A percentile compares a stretch with the other conserved stretches of the same genome.
phyloP scores from a whole-genome alignment of 176 grass and related monocot species.

The Carex pumila region DNA sequence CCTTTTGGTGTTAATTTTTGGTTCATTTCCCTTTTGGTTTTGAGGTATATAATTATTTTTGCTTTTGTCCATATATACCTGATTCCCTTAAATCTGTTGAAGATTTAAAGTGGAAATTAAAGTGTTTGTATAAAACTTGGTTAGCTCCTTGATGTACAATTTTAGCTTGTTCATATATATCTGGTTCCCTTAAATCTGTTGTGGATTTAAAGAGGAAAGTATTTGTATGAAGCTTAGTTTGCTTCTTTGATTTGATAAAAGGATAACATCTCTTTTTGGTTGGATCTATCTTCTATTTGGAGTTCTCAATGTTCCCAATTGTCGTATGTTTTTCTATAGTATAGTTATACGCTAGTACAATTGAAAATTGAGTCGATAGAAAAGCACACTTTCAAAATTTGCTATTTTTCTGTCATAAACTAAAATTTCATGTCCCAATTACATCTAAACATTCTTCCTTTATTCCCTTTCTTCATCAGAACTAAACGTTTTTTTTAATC shows the following conservation, averaged over 20 bases:
- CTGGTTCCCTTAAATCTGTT: background rate
- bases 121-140: background rate
- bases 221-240: background rate
- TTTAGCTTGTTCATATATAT: background rate
- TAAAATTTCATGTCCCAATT: too few species aligned
- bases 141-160: background rate
- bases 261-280: background rate
- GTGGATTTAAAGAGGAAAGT: conserved; percentile 10
- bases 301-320: background rate
- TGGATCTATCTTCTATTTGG: background rate
- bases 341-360: background rate
- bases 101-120: background rate
- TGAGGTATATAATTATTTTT: background rate
- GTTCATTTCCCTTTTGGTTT: background rate
- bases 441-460: too few species aligned
- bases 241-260: background rate
- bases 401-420: too few species aligned
- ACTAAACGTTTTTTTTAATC: too few species aligned
- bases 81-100: background rate
- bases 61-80: background rate
- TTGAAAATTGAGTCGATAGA: background rate
- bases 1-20: too few species aligned
- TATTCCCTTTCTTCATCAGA: too few species aligned
- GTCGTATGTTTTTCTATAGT: background rate
- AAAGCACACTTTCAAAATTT: too few species aligned